phyloP scores from a whole-genome alignment of 1,139 yeast genomes.

The Blastobotrys arbuscula region DNA sequence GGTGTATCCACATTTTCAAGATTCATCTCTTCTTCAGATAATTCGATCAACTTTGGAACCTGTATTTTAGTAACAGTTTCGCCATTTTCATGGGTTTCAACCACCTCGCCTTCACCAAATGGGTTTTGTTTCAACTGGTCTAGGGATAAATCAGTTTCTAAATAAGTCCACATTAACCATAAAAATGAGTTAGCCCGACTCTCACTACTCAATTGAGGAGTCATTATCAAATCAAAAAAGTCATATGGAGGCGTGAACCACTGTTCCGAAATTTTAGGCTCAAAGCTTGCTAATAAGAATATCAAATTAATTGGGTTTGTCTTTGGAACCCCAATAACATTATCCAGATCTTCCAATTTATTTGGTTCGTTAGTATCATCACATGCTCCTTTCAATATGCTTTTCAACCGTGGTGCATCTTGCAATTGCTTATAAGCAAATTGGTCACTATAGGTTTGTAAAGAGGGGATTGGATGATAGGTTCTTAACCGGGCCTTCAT shows the following conservation, averaged over 20 bases:
- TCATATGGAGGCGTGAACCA: conserved; percentile 36
- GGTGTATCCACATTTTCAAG: conserved; percentile 64
- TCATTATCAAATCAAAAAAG: conserved; percentile 63
- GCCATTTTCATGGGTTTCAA: conserved; percentile 22
- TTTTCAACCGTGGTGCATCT: conserved; percentile 90
- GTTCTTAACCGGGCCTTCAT: conserved; percentile 92
- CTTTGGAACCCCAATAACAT: conserved; percentile 40
- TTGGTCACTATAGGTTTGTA: conserved; percentile 61
- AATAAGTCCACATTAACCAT: conserved; percentile 77
- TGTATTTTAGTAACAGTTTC: conserved; percentile 9
- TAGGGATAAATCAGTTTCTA: conserved; percentile 57
- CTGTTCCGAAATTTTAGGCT: conserved; percentile 43
- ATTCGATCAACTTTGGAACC: conserved; percentile 45
- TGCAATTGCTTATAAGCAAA: conserved; percentile 67
- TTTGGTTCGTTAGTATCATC: conserved; percentile 47
- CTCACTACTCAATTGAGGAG: conserved; percentile 45
- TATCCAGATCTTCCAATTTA: conserved; percentile 44
- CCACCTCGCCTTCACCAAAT: conserved; percentile 44
- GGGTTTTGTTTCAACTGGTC: conserved; percentile 57
- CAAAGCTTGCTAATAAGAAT: conserved; percentile 65
- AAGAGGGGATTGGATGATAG: conserved; percentile 85
- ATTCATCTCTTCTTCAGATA: conserved; percentile 38
- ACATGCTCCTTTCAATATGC: conserved; percentile 76
- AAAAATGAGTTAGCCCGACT: conserved; percentile 68
- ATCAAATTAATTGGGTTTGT: conserved; percentile 66